Evolutionary conservation across 352 stramenopile species (phyloP), one percentile per base, ranked within the genome.

Genomic region (Pythium apleroticum): DNA sequence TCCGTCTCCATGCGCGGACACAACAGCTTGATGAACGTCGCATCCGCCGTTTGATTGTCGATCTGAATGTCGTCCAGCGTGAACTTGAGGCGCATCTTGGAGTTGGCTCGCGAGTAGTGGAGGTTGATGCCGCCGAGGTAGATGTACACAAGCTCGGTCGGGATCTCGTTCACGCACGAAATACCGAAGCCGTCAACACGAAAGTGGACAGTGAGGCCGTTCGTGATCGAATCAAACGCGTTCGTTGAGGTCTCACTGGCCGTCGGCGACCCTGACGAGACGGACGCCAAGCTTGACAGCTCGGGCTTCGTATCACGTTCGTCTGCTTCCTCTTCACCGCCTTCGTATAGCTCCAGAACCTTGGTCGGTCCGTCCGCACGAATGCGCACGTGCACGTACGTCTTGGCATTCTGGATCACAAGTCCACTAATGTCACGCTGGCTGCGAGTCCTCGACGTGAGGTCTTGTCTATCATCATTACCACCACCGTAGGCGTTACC

Each of bases 321-420:
- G 45, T 93, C 87, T 48, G 86, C 89, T 52, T 96, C 88, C 66
- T 95, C 88, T 65, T 95, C 86, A 5, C 86, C 86, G 52, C 86
- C 89, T 82, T 97, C 88, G 60, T 86, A 95, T 4, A 97, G 57
- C 62, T 97, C 90, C n/a, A 97, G 69, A 19, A 97, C 90, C 60
- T 96, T 97, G 25, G 89, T 97, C 6, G 89, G 86, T 1, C 90
- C 90, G 70, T 97, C 90, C 28, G 90, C 89, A 55, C 87, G 82
- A 43, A 96, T 79, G 19, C 88, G 85, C 64, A 95, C 78, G 43
- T 91, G 77, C 11, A 96, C 85, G 50, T 95, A 96, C 8, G 88
- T 95, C 66, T 95, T 96, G 0, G 86, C 86, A 30, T 88, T 82
- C 63, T 92, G 83, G 37, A 90, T 73, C 20, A 84, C 65, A 10